These are phyloP conservation scores for Gossypium longicalyx DNA, from an alignment of 345 rosid genomes.

Conservation along the genomic window DNA sequence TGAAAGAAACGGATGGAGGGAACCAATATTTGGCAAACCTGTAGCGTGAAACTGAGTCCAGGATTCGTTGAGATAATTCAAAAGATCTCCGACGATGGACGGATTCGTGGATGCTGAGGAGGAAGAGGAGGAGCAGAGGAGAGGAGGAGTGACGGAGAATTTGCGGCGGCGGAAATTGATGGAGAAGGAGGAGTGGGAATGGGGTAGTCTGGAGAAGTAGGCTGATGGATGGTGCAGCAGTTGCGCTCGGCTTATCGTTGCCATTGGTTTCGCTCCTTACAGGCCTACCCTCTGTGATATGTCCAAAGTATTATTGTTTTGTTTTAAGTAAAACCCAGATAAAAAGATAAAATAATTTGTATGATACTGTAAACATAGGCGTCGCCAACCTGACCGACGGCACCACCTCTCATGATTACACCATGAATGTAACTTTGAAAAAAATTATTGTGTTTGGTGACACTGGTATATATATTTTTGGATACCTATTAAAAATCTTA, in stretches of 20 bases:
- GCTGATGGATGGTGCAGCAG: conserved; percentile 29
- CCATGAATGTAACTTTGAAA: too few relatives aligned
- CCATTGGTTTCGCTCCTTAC: conserved; percentile 25
- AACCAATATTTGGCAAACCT: conserved; percentile 29
- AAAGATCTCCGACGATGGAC: conserved; percentile 57
- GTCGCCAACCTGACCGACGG: too few relatives aligned
- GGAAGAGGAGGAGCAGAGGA: conserved; percentile 16
- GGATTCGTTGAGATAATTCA: conserved; percentile 83
- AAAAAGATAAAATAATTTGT: too few relatives aligned
- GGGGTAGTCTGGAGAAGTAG: conserved; percentile 21
- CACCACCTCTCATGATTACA: too few relatives aligned
- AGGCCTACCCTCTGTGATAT: background rate
- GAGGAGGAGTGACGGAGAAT: conserved; percentile 27
- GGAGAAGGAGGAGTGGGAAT: conserved; percentile 11
- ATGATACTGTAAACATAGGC: too few relatives aligned
- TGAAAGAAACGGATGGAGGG: background rate
- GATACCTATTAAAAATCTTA: too few relatives aligned
- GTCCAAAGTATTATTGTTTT: background rate
- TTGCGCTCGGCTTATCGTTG: conserved; percentile 43
- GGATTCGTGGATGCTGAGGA: background rate
- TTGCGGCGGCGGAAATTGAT: conserved; percentile 26
- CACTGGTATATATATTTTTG: accelerated
- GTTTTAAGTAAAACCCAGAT: too few relatives aligned
- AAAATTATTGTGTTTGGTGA: accelerated
- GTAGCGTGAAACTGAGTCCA: conserved; percentile 97